Percentiles rank a stretch among this genome's conserved stretches.
Conservation (phyloP, 345 rosid species). For the Firmiana major region DNA sequence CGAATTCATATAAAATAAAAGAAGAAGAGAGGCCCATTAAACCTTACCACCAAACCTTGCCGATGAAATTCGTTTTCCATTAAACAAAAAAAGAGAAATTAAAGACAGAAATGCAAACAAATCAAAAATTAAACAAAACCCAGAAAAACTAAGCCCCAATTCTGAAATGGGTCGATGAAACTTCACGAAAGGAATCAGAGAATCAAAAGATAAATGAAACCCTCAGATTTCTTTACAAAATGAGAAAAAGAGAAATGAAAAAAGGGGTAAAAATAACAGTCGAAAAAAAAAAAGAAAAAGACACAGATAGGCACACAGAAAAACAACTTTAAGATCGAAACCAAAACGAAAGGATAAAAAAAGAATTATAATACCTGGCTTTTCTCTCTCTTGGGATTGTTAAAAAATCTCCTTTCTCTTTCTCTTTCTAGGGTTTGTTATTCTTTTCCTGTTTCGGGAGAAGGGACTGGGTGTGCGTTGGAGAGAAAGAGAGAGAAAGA, state of each 20-base stretch:
- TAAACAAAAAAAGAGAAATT: constrained; percentile 10
- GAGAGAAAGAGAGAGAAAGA: constrained; percentile 15
- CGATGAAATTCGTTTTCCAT: constrained; percentile 42
- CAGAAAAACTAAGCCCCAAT: not conserved
- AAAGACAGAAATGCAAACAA: not conserved
- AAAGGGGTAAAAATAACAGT: constrained; percentile 5
- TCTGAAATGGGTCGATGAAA: not conserved
- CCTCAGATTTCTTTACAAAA: constrained; percentile 5
- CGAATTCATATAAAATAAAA: not conserved
- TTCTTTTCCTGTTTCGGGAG: not conserved
- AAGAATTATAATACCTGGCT: constrained; percentile 15
- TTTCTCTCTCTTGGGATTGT: not conserved
- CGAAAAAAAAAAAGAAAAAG: constrained; percentile 21
- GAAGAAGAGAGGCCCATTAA: constrained; percentile 14
- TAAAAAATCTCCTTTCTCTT: constrained; percentile 1
- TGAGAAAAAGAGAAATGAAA: not conserved
- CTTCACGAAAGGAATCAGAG: not conserved
- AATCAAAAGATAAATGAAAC: constrained; percentile 12
- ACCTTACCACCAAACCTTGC: constrained; percentile 36
- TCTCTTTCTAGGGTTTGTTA: constrained; percentile 8
- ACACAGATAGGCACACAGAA: constrained; percentile 35
- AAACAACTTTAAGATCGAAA: constrained; percentile 24
- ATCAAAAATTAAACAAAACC: constrained; percentile 11
- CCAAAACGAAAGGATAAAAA: constrained; percentile 16
- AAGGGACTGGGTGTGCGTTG: not conserved